A percentile compares a stretch with the other conserved stretches of the same genome.
phyloP scores from a whole-genome alignment of 2,329 filamentous ascomycete species.

The Colletotrichum lupini region DNA sequence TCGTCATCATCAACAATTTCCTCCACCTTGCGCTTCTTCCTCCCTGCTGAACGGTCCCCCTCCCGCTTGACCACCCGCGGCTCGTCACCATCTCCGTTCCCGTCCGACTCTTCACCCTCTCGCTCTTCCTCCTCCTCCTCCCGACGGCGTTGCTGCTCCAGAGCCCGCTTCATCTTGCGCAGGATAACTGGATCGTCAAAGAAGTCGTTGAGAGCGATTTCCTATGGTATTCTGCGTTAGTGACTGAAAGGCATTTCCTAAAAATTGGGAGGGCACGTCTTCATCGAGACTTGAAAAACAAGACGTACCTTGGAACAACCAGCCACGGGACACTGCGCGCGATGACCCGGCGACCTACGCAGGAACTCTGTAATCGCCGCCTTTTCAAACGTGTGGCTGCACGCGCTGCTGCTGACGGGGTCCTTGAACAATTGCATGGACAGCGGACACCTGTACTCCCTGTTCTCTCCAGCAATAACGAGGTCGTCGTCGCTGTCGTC shows the following conservation, averaged over 20 bases:
- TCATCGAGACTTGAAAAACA: neutral
- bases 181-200: constrained; percentile 66
- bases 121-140: constrained; percentile 55
- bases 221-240: constrained; percentile 47
- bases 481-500: constrained; percentile 76
- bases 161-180: constrained; percentile 67
- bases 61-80: constrained; percentile 20
- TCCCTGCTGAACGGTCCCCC: neutral
- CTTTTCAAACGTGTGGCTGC: constrained; percentile 80
- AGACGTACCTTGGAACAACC: constrained; percentile 69
- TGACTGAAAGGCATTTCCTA: neutral
- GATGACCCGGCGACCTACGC: constrained; percentile 48
- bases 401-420: constrained; percentile 74
- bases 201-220: constrained; percentile 63
- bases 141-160: constrained; percentile 51
- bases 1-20: constrained; percentile 15
- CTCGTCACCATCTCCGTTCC: neutral
- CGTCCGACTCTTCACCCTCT: constrained; percentile 38
- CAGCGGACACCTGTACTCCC: constrained; percentile 77
- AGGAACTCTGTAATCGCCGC: constrained; percentile 68
- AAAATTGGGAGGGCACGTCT: no score
- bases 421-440: constrained; percentile 73
- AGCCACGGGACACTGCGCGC: constrained; percentile 70
- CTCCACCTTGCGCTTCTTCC: constrained; percentile 21
- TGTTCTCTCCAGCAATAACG: constrained; percentile 70